Percentiles rank a stretch among this genome's conserved stretches.
phyloP scores from a whole-genome alignment of 2,329 filamentous ascomycete genomes.

The Xylaria arbuscula region DNA sequence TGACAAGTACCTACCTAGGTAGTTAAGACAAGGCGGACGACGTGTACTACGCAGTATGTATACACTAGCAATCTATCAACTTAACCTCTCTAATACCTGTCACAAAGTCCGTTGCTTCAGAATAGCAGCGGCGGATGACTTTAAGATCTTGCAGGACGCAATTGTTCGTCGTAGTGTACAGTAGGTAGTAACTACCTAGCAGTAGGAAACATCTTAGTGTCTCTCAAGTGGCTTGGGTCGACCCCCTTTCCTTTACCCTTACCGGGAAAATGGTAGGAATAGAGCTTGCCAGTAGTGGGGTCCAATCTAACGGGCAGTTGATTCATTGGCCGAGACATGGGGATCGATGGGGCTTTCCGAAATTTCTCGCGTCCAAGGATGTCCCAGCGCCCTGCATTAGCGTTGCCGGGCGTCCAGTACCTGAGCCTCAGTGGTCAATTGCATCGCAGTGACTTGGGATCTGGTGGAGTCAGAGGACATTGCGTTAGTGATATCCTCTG shows the following conservation, averaged over 20 bases:
- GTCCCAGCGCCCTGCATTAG: constrained; percentile 36
- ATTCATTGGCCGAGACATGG: constrained; percentile 38
- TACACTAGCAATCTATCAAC: background rate
- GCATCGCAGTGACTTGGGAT: constrained; percentile 8
- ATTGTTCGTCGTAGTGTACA: background rate
- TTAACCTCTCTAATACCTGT: background rate
- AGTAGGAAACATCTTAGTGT: constrained; percentile 2
- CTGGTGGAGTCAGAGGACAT: constrained; percentile 7
- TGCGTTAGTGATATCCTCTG: constrained; percentile 20
- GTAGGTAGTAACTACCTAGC: no score
- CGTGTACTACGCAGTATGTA: background rate
- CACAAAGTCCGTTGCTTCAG: constrained; percentile 25
- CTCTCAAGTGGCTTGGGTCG: constrained; percentile 11
- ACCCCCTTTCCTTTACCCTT: constrained; percentile 36
- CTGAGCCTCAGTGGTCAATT: constrained; percentile 1
- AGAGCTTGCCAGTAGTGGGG: constrained; percentile 22
- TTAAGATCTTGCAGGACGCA: constrained; percentile 6
- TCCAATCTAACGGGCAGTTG: constrained; percentile 27
- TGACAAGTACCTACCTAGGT: background rate
- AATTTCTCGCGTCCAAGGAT: constrained; percentile 45
- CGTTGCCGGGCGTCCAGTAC: constrained; percentile 37
- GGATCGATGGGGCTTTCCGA: constrained; percentile 39
- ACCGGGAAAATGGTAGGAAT: constrained; percentile 19
- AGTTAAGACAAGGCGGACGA: background rate
- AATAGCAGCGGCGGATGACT: constrained; percentile 11